These are phyloP conservation scores for Suillus hirtellus DNA, from an alignment of 768 basidiomycete species.

Conservation along the genomic window DNA sequence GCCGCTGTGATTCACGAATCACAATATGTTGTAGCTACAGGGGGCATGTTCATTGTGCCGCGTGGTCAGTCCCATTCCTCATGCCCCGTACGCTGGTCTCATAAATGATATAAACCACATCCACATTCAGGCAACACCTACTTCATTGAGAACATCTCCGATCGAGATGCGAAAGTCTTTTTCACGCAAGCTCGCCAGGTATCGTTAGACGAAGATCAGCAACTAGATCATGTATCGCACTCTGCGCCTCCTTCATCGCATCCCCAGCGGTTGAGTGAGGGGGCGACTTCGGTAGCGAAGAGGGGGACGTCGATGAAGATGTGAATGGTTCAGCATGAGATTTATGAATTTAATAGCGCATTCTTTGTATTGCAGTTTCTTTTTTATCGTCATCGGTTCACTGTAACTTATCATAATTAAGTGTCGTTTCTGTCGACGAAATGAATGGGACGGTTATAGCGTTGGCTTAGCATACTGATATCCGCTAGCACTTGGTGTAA, in stretches of 20 bases:
- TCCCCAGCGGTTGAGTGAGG: constrained; percentile 29
- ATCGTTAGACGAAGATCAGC: constrained; percentile 28
- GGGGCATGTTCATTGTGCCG: constrained; percentile 89
- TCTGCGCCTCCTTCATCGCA: constrained; percentile 32
- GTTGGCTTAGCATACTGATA: neutral
- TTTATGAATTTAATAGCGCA: neutral
- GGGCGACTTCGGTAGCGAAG: constrained; percentile 14
- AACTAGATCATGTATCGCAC: constrained; percentile 26
- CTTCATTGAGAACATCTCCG: constrained; percentile 82
- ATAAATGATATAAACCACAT: neutral
- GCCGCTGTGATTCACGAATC: constrained; percentile 82
- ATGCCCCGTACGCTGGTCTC: constrained; percentile 5
- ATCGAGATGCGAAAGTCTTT: constrained; percentile 80
- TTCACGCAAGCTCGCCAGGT: constrained; percentile 84
- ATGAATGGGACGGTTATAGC: neutral
- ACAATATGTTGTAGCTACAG: constrained; percentile 73
- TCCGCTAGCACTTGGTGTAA: neutral
- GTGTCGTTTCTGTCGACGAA: neutral
- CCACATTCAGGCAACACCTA: constrained; percentile 76
- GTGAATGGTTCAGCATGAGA: neutral
- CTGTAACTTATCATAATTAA: neutral
- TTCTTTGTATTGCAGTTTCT: neutral
- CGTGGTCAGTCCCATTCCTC: constrained; percentile 55
- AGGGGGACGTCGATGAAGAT: constrained; percentile 12
- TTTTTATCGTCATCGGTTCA: constrained; percentile 1